Conservation (phyloP, 148 eudicot species). For the Tetragonia tetragonoides region DNA sequence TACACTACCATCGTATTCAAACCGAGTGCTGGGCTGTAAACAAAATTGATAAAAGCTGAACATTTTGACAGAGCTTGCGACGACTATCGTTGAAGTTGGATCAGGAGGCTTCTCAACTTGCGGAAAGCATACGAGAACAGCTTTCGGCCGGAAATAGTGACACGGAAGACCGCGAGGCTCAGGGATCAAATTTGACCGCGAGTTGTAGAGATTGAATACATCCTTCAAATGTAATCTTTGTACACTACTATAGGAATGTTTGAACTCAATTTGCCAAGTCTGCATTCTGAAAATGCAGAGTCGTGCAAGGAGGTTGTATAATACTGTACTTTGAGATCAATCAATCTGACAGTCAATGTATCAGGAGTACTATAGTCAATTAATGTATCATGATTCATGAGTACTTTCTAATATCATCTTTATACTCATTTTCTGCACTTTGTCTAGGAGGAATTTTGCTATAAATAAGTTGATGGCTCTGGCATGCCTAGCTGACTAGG, state of each 20-base stretch:
- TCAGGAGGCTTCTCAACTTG: slow-evolving; percentile 63
- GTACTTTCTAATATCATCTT: neutral
- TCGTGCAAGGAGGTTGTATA: slow-evolving; percentile 7
- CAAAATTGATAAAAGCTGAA: neutral
- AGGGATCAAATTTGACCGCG: slow-evolving; percentile 41
- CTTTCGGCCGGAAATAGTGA: slow-evolving; percentile 30
- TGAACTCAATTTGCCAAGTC: neutral
- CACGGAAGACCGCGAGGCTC: slow-evolving; percentile 37
- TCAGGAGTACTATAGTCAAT: too few species aligned
- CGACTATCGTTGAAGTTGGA: slow-evolving; percentile 61
- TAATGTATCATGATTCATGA: neutral
- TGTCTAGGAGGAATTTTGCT: too few species aligned
- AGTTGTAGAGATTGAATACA: slow-evolving; percentile 24
- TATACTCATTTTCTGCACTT: too few species aligned
- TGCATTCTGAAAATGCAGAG: slow-evolving; percentile 13
- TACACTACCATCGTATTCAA: neutral
- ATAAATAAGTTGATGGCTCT: too few species aligned
- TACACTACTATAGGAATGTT: slow-evolving; percentile 7
- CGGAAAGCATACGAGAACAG: slow-evolving; percentile 56
- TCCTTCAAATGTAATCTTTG: slow-evolving; percentile 13
- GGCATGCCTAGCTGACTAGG: too few species aligned
- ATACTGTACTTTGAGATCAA: neutral
- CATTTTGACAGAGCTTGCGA: slow-evolving; percentile 54
- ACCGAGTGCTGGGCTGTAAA: neutral
- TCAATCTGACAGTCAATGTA: neutral